Evolutionary conservation across 805 yeast genomes (phyloP).

Genomic region (Nakazawaea ernobii): DNA sequence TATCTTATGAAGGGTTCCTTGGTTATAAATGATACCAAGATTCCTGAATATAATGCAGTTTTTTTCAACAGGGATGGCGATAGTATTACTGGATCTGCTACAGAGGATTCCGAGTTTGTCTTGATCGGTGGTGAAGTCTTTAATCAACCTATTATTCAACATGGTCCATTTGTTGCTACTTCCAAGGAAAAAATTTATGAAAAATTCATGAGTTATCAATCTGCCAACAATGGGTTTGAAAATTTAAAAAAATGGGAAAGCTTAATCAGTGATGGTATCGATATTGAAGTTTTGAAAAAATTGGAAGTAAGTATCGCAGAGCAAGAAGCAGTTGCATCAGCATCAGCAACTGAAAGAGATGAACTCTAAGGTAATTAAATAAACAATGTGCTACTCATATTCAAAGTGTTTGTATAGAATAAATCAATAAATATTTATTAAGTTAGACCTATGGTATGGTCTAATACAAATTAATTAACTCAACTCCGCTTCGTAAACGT

Average conservation of each 20-base stretch:
- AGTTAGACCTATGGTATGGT: neutral
- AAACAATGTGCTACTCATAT: neutral
- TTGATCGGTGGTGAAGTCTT: conserved; percentile 72
- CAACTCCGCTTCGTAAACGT: conserved; percentile 18
- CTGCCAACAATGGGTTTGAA: conserved; percentile 64
- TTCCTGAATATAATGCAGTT: conserved; percentile 43
- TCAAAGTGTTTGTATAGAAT: neutral
- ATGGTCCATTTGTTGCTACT: conserved; percentile 89
- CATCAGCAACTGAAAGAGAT: neutral
- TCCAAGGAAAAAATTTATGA: conserved; percentile 57
- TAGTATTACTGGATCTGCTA: conserved; percentile 45
- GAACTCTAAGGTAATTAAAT: neutral
- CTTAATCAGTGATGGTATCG: conserved; percentile 29
- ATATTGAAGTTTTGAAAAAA: conserved; percentile 2
- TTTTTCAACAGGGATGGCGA: conserved; percentile 73
- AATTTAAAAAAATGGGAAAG: conserved; percentile 56
- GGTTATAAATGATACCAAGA: conserved; percentile 30
- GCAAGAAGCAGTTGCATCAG: neutral
- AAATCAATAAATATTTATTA: no score
- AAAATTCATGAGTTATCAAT: conserved; percentile 70
- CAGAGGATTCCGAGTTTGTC: conserved; percentile 56
- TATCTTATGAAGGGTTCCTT: conserved; percentile 62
- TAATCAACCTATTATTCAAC: conserved; percentile 74
- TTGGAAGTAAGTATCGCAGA: conserved; percentile 3
- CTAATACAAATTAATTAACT: neutral